Evolutionary conservation across 2,329 filamentous ascomycete species (phyloP), one percentile per base, ranked within the genome.

Genomic region (Arthrobotrys entomopaga): DNA sequence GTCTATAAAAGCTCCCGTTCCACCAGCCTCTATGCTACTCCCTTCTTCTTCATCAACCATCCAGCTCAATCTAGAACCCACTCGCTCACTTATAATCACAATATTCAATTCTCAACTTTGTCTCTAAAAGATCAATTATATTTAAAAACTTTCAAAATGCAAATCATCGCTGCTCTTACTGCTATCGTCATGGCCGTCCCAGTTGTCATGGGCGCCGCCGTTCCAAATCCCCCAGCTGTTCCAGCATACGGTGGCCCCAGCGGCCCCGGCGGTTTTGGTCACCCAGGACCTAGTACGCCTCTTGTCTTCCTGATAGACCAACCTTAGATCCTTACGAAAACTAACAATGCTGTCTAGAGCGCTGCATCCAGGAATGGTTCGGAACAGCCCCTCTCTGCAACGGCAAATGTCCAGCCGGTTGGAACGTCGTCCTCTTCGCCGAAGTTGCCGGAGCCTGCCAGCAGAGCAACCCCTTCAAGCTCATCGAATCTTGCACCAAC

Each of bases 341-440:
- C 49, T 69, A 61, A 69, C 49, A 49, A 13, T 56, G 24, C 42
- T 2, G 19, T 22, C 26, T 46, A 74, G 70, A 74, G 63, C 70
- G 61, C 52, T 67, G 61, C 65, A 64, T 70, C 54, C 71, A 75
- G 34, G 65, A 70, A 43, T 75, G 71, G 71, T 75, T 75, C 71
- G 71, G 71, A 56, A 75, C 71, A 22, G 71, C 71, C 16, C 71
- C 71, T 46, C 54, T 70, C 40, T 75, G 71, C 71, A 70, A 69
- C 1, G 65, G 71, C 59, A 65, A 60, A 48, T 75, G 71, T 53
- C 71, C 71, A 29, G 59, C 48, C 16, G 71, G 65, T 38, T 75
- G 71, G 71, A 52, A 67, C 63, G 43, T 66, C 42, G 63, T 74
- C 34, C 59, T 38, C 50, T 74, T 63, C 50, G 63, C 70, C 46